phyloP scores from a whole-genome alignment of 345 rosid species.

The Eucalyptus cloeziana region DNA sequence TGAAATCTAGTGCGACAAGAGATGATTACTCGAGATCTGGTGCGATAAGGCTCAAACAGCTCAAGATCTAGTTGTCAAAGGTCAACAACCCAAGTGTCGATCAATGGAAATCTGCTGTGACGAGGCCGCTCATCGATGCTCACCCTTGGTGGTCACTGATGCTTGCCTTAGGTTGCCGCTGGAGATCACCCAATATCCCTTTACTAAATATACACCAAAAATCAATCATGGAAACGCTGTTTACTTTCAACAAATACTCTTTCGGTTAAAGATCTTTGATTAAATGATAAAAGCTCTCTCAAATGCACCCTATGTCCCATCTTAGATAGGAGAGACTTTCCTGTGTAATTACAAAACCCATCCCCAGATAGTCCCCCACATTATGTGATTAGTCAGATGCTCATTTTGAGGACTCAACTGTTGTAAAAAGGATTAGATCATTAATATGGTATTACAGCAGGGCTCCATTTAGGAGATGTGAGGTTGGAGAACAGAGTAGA shows the following conservation, averaged over 20 bases:
- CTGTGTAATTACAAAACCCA: background rate
- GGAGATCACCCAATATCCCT: background rate
- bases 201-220: background rate
- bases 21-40: background rate
- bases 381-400: background rate
- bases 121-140: background rate
- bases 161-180: background rate
- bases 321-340: background rate
- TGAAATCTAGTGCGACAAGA: background rate
- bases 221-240: background rate
- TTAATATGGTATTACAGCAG: background rate
- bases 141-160: too few relatives aligned
- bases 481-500: background rate
- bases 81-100: background rate
- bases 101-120: background rate
- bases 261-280: background rate
- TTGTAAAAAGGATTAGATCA: too few relatives aligned
- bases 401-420: background rate
- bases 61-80: background rate
- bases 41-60: background rate
- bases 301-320: background rate
- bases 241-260: background rate
- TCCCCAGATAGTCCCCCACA: background rate
- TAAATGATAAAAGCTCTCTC: background rate
- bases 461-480: background rate